Base-by-base conservation (phyloP, 225 moss, liverwort and hornwort species). In the Bryum argenteum region DNA sequence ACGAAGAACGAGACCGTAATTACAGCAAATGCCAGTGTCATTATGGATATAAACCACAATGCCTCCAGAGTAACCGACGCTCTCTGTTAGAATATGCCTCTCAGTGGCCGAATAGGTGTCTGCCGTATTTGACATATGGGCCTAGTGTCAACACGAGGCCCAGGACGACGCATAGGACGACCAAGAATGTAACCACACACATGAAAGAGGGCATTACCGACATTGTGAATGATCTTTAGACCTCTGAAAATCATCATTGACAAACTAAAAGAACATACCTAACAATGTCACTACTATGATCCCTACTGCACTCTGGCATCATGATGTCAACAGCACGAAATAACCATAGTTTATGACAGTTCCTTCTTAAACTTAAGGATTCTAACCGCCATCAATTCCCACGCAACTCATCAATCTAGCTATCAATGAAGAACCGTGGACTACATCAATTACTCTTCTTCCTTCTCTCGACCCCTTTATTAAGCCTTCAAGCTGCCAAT, bases 111-210 rank as follows among this genome's bases (percentile, higher is more conserved):
- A 75, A 57, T 55, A 71, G 42, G 41, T 78, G 82, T 24, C 57
- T 75, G 2, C 71, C 71, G 16, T 75, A 75, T 38, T 75, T 75
- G 18, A 78, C 57, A 20, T 82, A 75, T 8, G 82, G 82, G 62
- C 82, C 63, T 37, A 82, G 78, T 62, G 75, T 61, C 62, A 82
- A 66, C 38, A 82, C 82, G 16, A 82, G 78, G 12, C 78, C 78
- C 4, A 82, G 57, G 42, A 78, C 74, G 39, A 82, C 18, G 43
- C 74, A 82, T 20, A 78, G 16, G 37, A 53, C 43, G 8, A 82
- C 66, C 58, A 78, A 47, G 19, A 78, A 75, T 8, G 78, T 71
- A 14, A 82, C 63, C 14, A 78, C 67, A 75, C 75, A 82, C 67
- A 67, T 75, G 62, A 78, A 82, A 10, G 82, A 82, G 9, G 82